Percentiles rank a stretch among this genome's conserved stretches.
Conservation (phyloP, 2,329 filamentous ascomycete genomes). For the Zasmidium citrigriseum region DNA sequence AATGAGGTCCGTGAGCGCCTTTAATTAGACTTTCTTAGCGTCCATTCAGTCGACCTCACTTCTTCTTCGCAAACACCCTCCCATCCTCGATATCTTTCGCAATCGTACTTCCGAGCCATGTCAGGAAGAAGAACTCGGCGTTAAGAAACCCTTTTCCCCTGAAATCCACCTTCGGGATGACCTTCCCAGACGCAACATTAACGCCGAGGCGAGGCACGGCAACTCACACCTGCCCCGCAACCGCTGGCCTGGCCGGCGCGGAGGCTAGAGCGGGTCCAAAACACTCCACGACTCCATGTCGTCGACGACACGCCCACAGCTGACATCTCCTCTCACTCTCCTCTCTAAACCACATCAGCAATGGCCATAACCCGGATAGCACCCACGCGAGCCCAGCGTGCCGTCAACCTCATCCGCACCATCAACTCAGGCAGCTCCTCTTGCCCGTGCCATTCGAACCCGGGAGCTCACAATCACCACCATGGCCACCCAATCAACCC, state of each 20-base stretch:
- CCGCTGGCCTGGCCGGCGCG: background rate
- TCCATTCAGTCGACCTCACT: background rate
- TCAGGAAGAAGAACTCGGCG: background rate
- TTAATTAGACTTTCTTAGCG: background rate
- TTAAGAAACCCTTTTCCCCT: background rate
- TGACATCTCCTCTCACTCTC: background rate
- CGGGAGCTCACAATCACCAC: slow-evolving; percentile 68
- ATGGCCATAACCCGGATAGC: slow-evolving; percentile 43
- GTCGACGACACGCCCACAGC: background rate
- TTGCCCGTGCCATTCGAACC: slow-evolving; percentile 92
- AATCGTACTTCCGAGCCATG: background rate
- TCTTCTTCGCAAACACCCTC: background rate
- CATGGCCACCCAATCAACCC: slow-evolving; percentile 54
- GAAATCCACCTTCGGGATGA: background rate
- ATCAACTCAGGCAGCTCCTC: slow-evolving; percentile 80
- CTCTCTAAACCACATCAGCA: slow-evolving; percentile 5
- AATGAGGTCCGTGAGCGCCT: too few species aligned
- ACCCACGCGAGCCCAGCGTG: slow-evolving; percentile 57
- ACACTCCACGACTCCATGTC: background rate
- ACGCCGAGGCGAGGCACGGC: background rate
- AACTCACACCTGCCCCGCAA: background rate
- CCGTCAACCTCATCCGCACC: slow-evolving; percentile 76
- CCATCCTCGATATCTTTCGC: background rate
- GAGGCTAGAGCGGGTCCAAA: background rate
- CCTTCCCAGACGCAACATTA: background rate